Evolutionary conservation across 441 rosid species (phyloP), one percentile per base, ranked within the genome.

Genomic region (Corymbia calophylla): DNA sequence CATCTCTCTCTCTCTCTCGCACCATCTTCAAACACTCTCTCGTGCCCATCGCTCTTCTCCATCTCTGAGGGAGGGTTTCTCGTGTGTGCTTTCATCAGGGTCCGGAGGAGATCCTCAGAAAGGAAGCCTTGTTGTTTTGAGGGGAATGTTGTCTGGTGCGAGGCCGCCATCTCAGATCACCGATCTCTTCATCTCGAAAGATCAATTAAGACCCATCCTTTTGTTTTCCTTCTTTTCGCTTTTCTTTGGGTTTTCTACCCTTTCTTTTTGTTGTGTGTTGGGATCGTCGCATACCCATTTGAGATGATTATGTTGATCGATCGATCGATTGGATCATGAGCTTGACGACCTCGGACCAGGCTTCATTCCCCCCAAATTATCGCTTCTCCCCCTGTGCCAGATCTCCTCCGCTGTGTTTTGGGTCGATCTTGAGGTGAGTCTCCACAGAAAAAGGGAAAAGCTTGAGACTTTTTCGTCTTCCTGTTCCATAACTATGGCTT

Each of bases 61-160:
- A 21, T 39, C 35, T 31, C 31, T 29, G 39, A 60, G 55, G 62
- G 39, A 60, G 55, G 62, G 53, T 44, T 23, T 77, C 51, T 58
- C 29, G 64, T 25, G 51, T 77, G 84, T 23, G 7, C 48, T 7
- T 60, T n/a, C 29, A 10, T 29, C n/a, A 35, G 85, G 44, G 47
- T 25, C 47, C 85, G 19, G 16, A 86, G 58, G 66, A 68, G 84
- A 73, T 73, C n/a, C 64, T 58, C 84, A 13, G 84, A 77, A 55
- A 27, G 92, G 95, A 94, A 93, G 97, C 94, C 90, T 58, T 89
- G 14, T 93, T 86, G 92, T 93, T 94, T 95, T 97, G 98, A 93
- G 99, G 98, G 98, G 97, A 96, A 92, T 97, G 98, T 95, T 97
- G 98, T 97, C 98, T 95, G 99, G 98, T 98, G 94, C 99, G 99